Evolutionary conservation across 768 basidiomycete genomes (phyloP), one percentile per base, ranked within the genome.

Genomic region (Coprinopsis marcescibilis): DNA sequence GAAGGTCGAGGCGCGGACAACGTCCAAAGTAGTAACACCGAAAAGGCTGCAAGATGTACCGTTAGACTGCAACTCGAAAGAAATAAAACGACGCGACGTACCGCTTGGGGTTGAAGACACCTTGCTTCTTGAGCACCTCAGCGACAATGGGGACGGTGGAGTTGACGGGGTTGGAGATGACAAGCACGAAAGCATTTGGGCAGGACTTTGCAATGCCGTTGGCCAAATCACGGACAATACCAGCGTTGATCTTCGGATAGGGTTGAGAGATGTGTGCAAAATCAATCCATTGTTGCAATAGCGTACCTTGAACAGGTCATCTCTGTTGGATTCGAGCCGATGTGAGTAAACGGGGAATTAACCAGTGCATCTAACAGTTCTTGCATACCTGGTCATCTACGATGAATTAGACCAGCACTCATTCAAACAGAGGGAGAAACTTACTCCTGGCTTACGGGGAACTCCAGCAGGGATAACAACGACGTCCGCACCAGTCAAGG

Each of bases 121-220:
- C 84, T 54, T 85, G 78, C 67, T 90, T 85, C 81, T 95, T 99
- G 73, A 94, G 80, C 29, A 95, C 85, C 67, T 98, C 95, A 13
- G 81, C 91, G 37, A 92, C 91, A 60, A 99, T 90, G 39, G 96
- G 96, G 30, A 98, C 95, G 30, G 96, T 97, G 34, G 95, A 97
- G 80, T 99, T 98, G 63, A 99, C 95, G 25, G 96, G 96, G 75
- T 99, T 99, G 57, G 96, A 95, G 66, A 99, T 98, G 55, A 99
- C 93, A 40, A 93, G 80, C 36, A 98, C 80, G 58, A 87, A 85
- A 17, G 96, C 96, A 61, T 92, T 93, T 50, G 95, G 95, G 34
- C 81, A 80, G 40, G 69, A 62, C 13, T 77, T 81, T 13, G 95
- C 94, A 57, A 93, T 89, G 25, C 89, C 93, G 27, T 80, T 85